Base-by-base conservation (phyloP, 2,329 filamentous ascomycete genomes). In the Fusarium ramigenum region DNA sequence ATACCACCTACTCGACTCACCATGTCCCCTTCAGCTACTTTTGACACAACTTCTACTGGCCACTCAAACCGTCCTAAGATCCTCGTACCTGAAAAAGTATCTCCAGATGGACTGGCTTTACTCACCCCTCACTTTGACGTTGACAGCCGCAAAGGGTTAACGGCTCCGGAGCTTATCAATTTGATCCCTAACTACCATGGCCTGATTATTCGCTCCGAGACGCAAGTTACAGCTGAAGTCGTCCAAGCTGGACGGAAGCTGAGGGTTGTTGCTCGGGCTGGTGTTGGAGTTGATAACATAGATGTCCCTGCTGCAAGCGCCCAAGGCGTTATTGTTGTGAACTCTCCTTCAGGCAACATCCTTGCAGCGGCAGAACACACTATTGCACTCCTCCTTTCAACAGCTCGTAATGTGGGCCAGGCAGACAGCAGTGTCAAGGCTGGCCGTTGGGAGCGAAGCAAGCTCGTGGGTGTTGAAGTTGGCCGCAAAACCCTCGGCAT, bases 261-360 rank as follows among this genome's bases (percentile, higher is more conserved):
- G 58, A 92, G 92, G 73, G 93, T 96, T 14, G 93, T 96, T 28
- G 93, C 93, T 5, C 87, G 93, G 69, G 93, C 93, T 18, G 93
- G 93, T 18, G 93, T 96, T 2, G 93, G 93, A 37, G 93, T 96
- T 30, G 93, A 96, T 83, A 95, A 96, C 82, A 93, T 96, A 54
- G 88, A 96, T 78, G 91, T 96, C 0, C 85, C 89, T 39, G 89
- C 90, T 12, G 93, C 93, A 6, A 96, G 93, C 0, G 86, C 88
- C 43, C 85, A 90, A 60, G 93, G 93, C 25, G 91, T 96, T 67
- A 91, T 95, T 57, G 93, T 96, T 5, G 91, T 96, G 62, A 96
- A 96, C 80, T 92, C 90, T 32, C 93, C 93, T 0, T 89, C 89
- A 23, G 93, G 93, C 4, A 96, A 96, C 79, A 94, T 95, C 74